Evolutionary conservation across 108 stramenopile genomes (phyloP), one percentile per base, ranked within the genome.

Genomic region (Nitzschia sp.): DNA sequence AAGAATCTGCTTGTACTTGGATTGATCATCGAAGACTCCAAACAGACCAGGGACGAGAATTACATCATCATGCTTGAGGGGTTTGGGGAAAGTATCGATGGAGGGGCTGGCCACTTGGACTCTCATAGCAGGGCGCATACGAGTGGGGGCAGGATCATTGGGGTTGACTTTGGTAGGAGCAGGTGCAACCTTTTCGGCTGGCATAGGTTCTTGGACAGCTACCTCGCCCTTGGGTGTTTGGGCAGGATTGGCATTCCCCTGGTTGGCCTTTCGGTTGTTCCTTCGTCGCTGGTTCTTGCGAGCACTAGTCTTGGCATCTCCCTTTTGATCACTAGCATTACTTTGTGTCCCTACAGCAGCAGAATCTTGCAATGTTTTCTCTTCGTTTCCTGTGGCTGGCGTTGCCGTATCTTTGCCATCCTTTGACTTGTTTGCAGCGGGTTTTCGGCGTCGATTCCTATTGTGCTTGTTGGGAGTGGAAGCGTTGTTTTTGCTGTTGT

Each of bases 11-110:
- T 91, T 81, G 72, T 92, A 95, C 8, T 86, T 37, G 39, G 34
- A 41, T 89, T 86, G 89, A 69, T 95, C 75, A 5, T 80, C 77
- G 63, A 85, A 81, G 0, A 61, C 50, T 11, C 89, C 90, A 67
- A 95, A 95, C 12, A 92, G 73, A 60, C 92, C 89, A 25, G 93
- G 93, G 15, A 95, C 83, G 52, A 95, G 83, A 19, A 95, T 83
- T 11, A 91, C 87, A 79, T 94, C 90, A 66, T 94, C 93, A 65
- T 91, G 90, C 63, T 80, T 83, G 34, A 94, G 53, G 7, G 63
- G 68, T 42, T 67, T 76, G 51, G 58, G 56, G 52, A 62, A 88
- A 6, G 10, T 57, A 15, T 73, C 58, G 0, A 40, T 29, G 0
- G 37, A 7, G n/a, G 58, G 57, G 9, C 55, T 61, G 1, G 83